Evolutionary conservation across 176 grass and related monocot species (phyloP), one percentile per base, ranked within the genome.

Genomic region (Thinopyrum elongatum): DNA sequence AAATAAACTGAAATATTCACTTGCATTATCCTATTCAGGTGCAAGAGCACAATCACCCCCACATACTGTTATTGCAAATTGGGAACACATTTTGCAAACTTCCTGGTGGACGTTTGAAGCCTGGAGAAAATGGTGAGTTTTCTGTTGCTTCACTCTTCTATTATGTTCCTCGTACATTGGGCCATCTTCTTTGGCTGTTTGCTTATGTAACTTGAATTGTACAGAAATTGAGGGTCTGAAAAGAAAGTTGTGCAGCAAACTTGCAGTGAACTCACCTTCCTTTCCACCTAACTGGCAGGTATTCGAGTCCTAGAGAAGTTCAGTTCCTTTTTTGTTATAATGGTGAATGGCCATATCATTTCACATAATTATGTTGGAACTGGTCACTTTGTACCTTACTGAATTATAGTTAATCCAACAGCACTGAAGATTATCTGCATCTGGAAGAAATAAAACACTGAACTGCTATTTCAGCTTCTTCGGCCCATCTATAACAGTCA

Each of bases 21-120:
- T 11, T 85, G 49, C 25, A 61, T 55, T 85, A 15, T 62, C 31
- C 5, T 84, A 21, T 31, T 55, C 63, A 99, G 97, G 97, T 99
- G 22, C 94, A 99, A 88, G 97, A 99, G 92, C 97, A 99, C 86
- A 99, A 93, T 74, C 97, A 99, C 44, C 94, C 97, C 3, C 94
- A 99, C 91, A 92, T 96, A 79, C 81, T 99, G 33, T 82, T 99
- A 28, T 82, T 99, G 68, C 97, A 99, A 92, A 99, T 99, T 69
- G 97, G 97, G 77, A 99, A 99, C 68, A 99, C 97, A 14, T 99
- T 99, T 65, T 99, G 97, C 86, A 99, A 99, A 44, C 97, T 99
- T 91, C 97, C 97, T 85, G 97, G 97, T 87, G 97, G 97, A 70
- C 85, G 92, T 11, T 80, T 99, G 88, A 99, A 99, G 80, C 94